Conservation (phyloP, 345 rosid genomes). For the Bretschneidera sinensis region DNA sequence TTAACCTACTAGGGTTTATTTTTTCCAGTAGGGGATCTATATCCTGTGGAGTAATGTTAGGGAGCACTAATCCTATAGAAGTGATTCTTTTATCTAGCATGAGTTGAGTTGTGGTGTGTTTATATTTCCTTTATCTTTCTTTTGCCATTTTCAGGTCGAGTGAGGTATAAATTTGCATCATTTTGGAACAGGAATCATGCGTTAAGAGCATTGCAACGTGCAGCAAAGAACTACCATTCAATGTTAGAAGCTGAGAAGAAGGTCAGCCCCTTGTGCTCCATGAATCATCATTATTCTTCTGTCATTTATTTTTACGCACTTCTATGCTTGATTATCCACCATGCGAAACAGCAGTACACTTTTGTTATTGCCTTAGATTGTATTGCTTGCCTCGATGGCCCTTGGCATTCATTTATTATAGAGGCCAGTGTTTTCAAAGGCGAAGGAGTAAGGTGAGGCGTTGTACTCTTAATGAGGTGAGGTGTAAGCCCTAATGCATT, state of each 20-base stretch:
- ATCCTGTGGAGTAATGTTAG: too few species aligned
- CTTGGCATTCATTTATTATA: too few species aligned
- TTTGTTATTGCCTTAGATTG: too few species aligned
- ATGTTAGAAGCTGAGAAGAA: constrained; percentile 89
- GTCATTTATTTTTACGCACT: not conserved
- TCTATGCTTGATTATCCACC: not conserved
- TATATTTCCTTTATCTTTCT: constrained; percentile 23
- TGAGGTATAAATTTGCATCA: constrained; percentile 98
- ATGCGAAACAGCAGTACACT: not conserved
- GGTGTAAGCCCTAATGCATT: too few species aligned
- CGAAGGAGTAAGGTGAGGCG: too few species aligned
- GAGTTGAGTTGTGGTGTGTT: constrained; percentile 14
- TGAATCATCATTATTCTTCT: constrained; percentile 6
- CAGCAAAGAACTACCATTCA: constrained; percentile 55
- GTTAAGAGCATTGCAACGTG: constrained; percentile 72
- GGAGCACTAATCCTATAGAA: not conserved
- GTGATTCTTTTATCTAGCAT: not conserved
- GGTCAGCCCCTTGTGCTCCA: constrained; percentile 36
- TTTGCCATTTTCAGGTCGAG: constrained; percentile 70
- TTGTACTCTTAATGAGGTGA: too few species aligned
- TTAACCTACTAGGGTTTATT: not conserved
- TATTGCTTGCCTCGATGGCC: too few species aligned
- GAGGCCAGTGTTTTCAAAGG: too few species aligned
- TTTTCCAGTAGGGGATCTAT: too few species aligned
- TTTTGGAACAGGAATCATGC: constrained; percentile 99